These are phyloP conservation scores for Miscanthus lutarioriparius DNA, from an alignment of 176 grass and related monocot species.

Conservation along the genomic window DNA sequence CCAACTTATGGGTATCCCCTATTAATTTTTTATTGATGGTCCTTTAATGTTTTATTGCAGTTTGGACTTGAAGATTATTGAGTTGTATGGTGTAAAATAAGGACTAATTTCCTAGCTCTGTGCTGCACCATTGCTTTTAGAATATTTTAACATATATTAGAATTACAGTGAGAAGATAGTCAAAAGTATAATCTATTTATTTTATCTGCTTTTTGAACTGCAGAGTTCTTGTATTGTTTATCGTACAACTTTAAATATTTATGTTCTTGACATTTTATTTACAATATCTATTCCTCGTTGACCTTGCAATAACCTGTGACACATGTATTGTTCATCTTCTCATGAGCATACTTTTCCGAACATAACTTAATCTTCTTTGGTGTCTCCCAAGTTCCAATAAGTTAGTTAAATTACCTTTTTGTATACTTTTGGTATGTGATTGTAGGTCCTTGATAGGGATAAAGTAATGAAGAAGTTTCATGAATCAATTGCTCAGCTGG, in stretches of 20 bases:
- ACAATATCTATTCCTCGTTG: not conserved
- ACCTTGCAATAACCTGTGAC: not conserved
- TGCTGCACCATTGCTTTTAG: not conserved
- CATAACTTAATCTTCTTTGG: not conserved
- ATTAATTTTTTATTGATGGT: not conserved
- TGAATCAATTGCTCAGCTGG: constrained; percentile 57
- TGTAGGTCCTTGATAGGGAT: constrained; percentile 72
- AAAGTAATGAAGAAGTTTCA: constrained; percentile 56
- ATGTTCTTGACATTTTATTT: not conserved
- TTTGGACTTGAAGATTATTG: not conserved
- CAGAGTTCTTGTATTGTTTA: not conserved
- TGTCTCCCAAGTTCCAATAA: not conserved
- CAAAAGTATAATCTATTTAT: constrained; percentile 18
- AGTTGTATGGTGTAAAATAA: not conserved
- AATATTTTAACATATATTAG: not conserved
- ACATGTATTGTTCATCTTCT: constrained; percentile 10
- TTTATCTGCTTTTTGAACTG: constrained; percentile 4
- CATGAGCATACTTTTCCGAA: constrained; percentile 19
- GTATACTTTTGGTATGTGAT: not conserved
- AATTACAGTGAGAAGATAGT: not conserved
- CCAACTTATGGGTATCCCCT: not conserved
- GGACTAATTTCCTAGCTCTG: not conserved
- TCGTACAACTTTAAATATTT: constrained; percentile 10
- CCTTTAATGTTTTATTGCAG: not conserved
- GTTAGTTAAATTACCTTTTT: constrained; percentile 5